Evolutionary conservation across 1,284 basidiomycete species (phyloP).

Genomic region (Fistulinella cinereoalba): DNA sequence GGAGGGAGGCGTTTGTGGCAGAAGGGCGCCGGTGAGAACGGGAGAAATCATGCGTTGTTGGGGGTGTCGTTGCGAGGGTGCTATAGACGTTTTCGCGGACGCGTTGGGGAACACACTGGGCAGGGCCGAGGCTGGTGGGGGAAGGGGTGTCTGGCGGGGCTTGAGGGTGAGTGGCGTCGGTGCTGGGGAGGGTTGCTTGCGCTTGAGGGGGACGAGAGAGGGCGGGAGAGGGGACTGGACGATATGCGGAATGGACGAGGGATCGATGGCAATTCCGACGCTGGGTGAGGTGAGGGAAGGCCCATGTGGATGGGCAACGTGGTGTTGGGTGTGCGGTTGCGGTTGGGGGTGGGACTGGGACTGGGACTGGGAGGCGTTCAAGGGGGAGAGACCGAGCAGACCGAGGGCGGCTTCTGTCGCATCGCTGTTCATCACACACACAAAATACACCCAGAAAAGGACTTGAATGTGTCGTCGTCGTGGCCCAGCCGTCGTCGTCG

Average conservation of each 20-base stretch:
- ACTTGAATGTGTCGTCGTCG: constrained; percentile 3
- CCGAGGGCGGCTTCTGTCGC: constrained; percentile 50
- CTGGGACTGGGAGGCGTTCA: constrained; percentile 30
- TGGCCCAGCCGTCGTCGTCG: constrained; percentile 9
- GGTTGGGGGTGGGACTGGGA: constrained; percentile 23
- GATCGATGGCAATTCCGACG: constrained; percentile 30
- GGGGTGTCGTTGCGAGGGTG: constrained; percentile 13
- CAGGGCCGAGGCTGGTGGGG: constrained; percentile 19
- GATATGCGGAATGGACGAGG: constrained; percentile 14
- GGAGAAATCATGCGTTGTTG: constrained; percentile 27
- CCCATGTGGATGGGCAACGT: constrained; percentile 27
- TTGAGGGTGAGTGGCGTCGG: constrained; percentile 13
- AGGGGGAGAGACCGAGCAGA: constrained; percentile 44
- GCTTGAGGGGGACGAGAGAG: constrained; percentile 42
- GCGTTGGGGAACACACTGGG: constrained; percentile 6
- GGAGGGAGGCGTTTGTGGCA: constrained; percentile 14
- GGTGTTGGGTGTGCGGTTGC: constrained; percentile 19
- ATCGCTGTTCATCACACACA: constrained; percentile 51
- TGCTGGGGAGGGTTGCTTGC: constrained; percentile 35
- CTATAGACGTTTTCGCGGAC: constrained; percentile 12
- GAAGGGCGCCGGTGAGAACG: constrained; percentile 6
- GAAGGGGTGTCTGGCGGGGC: constrained; percentile 15
- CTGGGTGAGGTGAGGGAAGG: constrained; percentile 28
- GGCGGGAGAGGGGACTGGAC: constrained; percentile 23
- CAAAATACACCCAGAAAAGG: constrained; percentile 11